Conservation (phyloP, 2,329 filamentous ascomycete genomes). For the Teratosphaeria epicoccoides region DNA sequence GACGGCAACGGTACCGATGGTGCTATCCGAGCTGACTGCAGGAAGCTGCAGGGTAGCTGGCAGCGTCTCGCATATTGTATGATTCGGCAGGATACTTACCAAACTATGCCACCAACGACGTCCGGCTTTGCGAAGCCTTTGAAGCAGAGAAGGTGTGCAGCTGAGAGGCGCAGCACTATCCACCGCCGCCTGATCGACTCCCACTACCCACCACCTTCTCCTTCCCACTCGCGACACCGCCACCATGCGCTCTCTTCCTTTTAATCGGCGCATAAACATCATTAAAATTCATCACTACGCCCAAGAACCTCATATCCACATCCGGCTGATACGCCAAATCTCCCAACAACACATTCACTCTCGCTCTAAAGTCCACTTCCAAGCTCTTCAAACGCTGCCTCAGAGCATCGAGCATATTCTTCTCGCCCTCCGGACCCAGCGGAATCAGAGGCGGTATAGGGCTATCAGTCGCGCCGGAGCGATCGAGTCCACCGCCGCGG, state of each 20-base stretch:
- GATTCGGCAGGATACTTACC: no score
- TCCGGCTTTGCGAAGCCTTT: no score
- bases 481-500: slow-evolving; percentile 5
- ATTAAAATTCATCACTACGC: slow-evolving; percentile 98
- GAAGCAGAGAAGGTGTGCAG: no score
- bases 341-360: slow-evolving; percentile 71
- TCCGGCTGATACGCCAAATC: slow-evolving; percentile 90
- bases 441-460: slow-evolving; percentile 34
- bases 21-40: no score
- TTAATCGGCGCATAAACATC: slow-evolving; percentile 78
- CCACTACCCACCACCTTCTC: not conserved
- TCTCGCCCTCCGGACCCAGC: slow-evolving; percentile 33
- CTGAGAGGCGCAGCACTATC: no score
- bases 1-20: not conserved
- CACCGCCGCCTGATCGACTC: no score
- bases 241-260: slow-evolving; percentile 37
- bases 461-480: slow-evolving; percentile 20
- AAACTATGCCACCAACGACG: no score
- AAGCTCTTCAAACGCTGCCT: slow-evolving; percentile 63
- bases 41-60: no score
- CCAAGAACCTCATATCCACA: slow-evolving; percentile 88
- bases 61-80: no score
- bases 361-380: slow-evolving; percentile 62
- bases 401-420: slow-evolving; percentile 63
- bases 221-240: not conserved